Base-by-base conservation (phyloP, 768 basidiomycete genomes). In the Kwoniella dendrophila region DNA sequence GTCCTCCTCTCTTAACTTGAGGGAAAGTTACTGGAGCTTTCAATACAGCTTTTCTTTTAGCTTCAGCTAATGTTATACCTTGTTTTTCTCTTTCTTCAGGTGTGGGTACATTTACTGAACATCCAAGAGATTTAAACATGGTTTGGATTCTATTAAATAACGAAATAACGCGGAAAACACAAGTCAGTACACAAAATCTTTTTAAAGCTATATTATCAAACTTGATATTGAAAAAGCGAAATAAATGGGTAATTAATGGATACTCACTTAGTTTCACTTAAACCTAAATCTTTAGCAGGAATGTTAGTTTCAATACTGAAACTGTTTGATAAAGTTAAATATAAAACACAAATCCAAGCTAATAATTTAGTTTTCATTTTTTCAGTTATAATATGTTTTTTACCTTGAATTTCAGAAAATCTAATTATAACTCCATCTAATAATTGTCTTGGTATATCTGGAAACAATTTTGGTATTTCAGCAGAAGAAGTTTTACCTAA, bases 61-160 rank as follows among this genome's bases (percentile, higher is more conserved):
- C 86, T 2, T 84, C 85, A 32, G 82, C 83, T 47, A 87, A 83
- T 0, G 87, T 83, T 20, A 92, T 79, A 10, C 90, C 89, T 36
- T 89, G 81, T 63, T 83, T 82, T 60, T 86, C 85, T 6, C 91
- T 83, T 64, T 94, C 90, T 16, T 83, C 82, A 7, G 83, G 80
- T 2, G 82, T 79, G 24, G 89, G 78, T 45, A 84, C 82, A 48
- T 81, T 81, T 45, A 92, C 81, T 63, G 86, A 87, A 79, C 92
- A 95, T 30, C 93, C 92, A 20, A 95, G 81, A 0, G 87, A 85
- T 76, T 84, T 89, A 83, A 91, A 93, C 18, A 91, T 75, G n/a
- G 81, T 73, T 65, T 85, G 86, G 40, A 89, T 83, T 54, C 86
- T 87, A 18, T 18, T 11, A 43, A 43, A 8, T 14, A 43, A 6